Conservation (phyloP, 495 filamentous ascomycete species). For the Jackrogersella minutella region DNA sequence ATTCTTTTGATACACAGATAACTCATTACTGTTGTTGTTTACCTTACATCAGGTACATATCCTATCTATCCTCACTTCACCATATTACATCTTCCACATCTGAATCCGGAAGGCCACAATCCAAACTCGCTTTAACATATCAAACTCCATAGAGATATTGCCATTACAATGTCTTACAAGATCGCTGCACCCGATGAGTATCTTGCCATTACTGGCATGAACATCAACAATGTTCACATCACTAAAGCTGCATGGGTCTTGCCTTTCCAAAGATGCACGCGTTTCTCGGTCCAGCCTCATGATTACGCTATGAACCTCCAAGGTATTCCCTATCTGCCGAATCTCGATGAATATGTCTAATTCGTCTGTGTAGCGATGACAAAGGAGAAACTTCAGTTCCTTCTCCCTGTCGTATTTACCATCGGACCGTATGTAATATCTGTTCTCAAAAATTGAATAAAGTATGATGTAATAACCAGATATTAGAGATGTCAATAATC, state of each 20-base stretch:
- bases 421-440: conserved; percentile 65
- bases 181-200: conserved; percentile 65
- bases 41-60: no score
- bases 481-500: conserved; percentile 61
- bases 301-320: conserved; percentile 79
- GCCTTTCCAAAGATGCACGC: conserved; percentile 69
- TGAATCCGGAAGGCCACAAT: background rate
- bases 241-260: conserved; percentile 74
- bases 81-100: no score
- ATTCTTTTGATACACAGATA: background rate
- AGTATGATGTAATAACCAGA: conserved; percentile 1
- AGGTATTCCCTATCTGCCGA: conserved; percentile 20
- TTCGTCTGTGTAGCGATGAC: conserved; percentile 68
- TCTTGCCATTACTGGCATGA: conserved; percentile 82
- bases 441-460: background rate
- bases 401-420: conserved; percentile 83
- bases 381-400: conserved; percentile 80
- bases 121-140: background rate
- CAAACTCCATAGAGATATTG: background rate
- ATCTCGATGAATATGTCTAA: background rate
- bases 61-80: no score
- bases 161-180: conserved; percentile 54
- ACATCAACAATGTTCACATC: conserved; percentile 73
- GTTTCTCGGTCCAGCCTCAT: conserved; percentile 71
- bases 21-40: background rate